A percentile compares a stretch with the other conserved stretches of the same genome.
Evolutionary conservation across 371 early-diverging fungal species (phyloP).

Genomic region (Lichtheimia hyalospora): DNA sequence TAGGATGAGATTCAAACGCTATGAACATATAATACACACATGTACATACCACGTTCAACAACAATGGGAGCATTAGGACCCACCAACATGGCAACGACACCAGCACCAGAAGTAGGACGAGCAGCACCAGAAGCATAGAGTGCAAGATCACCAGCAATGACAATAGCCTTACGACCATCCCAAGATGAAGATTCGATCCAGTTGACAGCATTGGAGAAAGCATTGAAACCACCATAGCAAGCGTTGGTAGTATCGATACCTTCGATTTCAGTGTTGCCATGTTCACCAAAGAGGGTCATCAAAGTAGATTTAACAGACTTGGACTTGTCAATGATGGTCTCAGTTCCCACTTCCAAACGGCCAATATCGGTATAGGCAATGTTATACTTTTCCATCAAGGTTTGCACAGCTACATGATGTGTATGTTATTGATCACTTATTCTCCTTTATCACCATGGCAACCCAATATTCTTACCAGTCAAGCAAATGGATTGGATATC

Average conservation of each 20-base stretch:
- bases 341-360: constrained; percentile 97
- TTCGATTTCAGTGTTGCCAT: constrained; percentile 91
- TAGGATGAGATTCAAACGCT: not conserved
- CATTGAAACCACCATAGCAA: constrained; percentile 98
- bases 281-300: constrained; percentile 91
- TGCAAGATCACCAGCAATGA: constrained; percentile 96
- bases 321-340: constrained; percentile 97
- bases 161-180: constrained; percentile 92
- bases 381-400: constrained; percentile 89
- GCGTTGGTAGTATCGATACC: constrained; percentile 98
- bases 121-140: constrained; percentile 92
- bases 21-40: not conserved
- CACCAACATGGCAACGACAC: constrained; percentile 91
- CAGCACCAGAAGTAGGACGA: constrained; percentile 96
- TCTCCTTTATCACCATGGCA: constrained; percentile 4
- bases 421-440: constrained; percentile 1
- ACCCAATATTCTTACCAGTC: constrained; percentile 61
- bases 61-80: constrained; percentile 95
- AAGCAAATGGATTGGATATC: constrained; percentile 93
- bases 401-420: constrained; percentile 72
- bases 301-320: constrained; percentile 96
- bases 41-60: constrained; percentile 70
- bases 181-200: constrained; percentile 94
- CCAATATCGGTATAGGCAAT: constrained; percentile 87
- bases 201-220: constrained; percentile 94